Percentiles rank a stretch among this genome's conserved stretches.
Evolutionary conservation across 78 protist genomes (phyloP).

Genomic region (Isochrysis galbana): DNA sequence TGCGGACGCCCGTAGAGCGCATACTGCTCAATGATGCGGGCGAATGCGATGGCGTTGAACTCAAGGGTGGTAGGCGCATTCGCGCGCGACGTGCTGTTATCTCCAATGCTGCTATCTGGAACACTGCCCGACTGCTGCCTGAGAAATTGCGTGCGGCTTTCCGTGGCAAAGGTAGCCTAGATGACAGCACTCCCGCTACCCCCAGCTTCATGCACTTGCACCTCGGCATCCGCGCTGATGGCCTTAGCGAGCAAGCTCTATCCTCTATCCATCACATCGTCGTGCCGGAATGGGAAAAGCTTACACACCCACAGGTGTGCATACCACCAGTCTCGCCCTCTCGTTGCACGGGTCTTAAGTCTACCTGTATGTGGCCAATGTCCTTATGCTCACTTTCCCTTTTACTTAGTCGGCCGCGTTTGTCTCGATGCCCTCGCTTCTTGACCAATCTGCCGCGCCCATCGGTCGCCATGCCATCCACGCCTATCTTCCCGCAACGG

Average conservation of each 20-base stretch:
- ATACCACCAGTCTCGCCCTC: no score
- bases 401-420: constrained; percentile 13
- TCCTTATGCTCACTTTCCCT: no score
- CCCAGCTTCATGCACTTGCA: constrained; percentile 43
- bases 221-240: constrained; percentile 31
- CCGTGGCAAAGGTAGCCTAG: background rate
- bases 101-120: constrained; percentile 38
- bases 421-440: constrained; percentile 19
- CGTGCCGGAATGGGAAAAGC: background rate
- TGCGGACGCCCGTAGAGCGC: background rate
- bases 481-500: constrained; percentile 45
- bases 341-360: no score
- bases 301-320: background rate
- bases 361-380: no score
- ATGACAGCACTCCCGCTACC: constrained; percentile 14
- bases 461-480: constrained; percentile 32
- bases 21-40: constrained; percentile 2
- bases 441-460: constrained; percentile 36
- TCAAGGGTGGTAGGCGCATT: background rate
- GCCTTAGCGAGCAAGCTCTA: background rate
- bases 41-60: background rate
- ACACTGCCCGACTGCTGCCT: constrained; percentile 38
- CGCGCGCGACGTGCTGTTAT: background rate
- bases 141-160: background rate
- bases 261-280: background rate